phyloP scores from a whole-genome alignment of 139 green algal genomes.

The Chlorella sp. region DNA sequence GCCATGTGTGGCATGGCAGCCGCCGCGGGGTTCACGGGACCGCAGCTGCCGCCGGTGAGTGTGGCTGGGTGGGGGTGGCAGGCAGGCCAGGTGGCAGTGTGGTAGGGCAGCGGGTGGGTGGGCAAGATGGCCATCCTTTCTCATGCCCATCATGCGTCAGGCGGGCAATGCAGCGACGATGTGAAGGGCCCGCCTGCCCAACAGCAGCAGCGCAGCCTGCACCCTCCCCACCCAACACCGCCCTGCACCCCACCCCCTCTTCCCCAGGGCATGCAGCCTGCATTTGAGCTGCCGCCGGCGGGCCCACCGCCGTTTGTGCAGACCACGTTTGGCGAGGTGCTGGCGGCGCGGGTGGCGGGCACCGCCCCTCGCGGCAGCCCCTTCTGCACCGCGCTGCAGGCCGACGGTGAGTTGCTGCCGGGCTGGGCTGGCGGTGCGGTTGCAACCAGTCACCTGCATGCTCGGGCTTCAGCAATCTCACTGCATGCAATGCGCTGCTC shows the following conservation, averaged over 20 bases:
- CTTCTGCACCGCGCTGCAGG: not conserved
- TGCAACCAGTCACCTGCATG: not conserved
- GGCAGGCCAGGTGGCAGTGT: not conserved
- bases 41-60: constrained; percentile 27
- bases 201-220: too few relatives aligned
- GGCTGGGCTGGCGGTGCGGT: not conserved
- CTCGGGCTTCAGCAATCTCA: too few relatives aligned
- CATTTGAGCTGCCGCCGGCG: not conserved
- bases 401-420: constrained; percentile 14
- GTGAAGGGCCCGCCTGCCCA: too few relatives aligned
- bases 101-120: not conserved
- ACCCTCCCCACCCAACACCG: too few relatives aligned
- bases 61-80: not conserved
- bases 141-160: too few relatives aligned
- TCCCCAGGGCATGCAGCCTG: constrained; percentile 1
- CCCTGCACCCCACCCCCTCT: not conserved
- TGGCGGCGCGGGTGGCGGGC: constrained; percentile 35
- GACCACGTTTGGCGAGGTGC: constrained; percentile 36
- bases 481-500: too few relatives aligned
- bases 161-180: not conserved
- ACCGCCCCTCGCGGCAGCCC: not conserved
- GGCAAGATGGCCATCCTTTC: not conserved
- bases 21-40: constrained; percentile 19
- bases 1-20: constrained; percentile 33
- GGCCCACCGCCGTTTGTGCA: constrained; percentile 19